Evolutionary conservation across 75 land plant genomes (phyloP).

Genomic region (Azolla pinnata): DNA sequence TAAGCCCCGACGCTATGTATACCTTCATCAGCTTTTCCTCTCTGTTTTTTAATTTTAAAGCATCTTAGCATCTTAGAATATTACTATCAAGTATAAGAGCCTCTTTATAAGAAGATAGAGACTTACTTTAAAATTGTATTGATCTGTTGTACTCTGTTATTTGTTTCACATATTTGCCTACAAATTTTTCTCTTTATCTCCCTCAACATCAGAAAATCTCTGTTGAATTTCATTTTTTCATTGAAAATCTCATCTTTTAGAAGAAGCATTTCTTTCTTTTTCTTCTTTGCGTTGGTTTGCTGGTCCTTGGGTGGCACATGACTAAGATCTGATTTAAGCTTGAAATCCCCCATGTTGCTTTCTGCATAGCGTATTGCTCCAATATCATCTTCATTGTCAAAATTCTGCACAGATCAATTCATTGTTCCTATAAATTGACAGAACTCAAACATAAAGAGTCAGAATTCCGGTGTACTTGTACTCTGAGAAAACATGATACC

Average conservation of each 20-base stretch:
- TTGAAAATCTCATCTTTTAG: slow-evolving; percentile 19
- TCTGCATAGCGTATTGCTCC: slow-evolving; percentile 22
- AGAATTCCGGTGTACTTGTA: too few relatives aligned
- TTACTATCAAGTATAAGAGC: too few relatives aligned
- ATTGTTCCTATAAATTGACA: too few relatives aligned
- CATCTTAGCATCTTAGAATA: too few relatives aligned
- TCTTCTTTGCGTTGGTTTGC: slow-evolving; percentile 24
- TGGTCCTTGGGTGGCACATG: slow-evolving; percentile 24
- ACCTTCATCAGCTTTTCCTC: too few relatives aligned
- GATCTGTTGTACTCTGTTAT: slow-evolving; percentile 18
- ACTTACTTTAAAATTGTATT: slow-evolving; percentile 22
- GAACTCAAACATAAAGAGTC: too few relatives aligned
- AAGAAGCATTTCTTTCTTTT: slow-evolving; percentile 28
- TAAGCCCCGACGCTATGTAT: too few relatives aligned
- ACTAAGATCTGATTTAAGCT: slow-evolving; percentile 20
- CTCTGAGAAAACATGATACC: too few relatives aligned
- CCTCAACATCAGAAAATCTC: slow-evolving; percentile 19
- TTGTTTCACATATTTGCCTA: slow-evolving; percentile 7
- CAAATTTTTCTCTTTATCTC: slow-evolving; percentile 15
- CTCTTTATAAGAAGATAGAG: not conserved
- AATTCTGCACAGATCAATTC: slow-evolving; percentile 11
- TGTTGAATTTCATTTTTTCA: slow-evolving; percentile 28
- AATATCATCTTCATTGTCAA: slow-evolving; percentile 24
- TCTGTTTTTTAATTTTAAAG: too few relatives aligned
- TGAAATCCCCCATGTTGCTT: slow-evolving; percentile 27